phyloP scores from a whole-genome alignment of 2,329 filamentous ascomycete species.

The Knufia petricola region DNA sequence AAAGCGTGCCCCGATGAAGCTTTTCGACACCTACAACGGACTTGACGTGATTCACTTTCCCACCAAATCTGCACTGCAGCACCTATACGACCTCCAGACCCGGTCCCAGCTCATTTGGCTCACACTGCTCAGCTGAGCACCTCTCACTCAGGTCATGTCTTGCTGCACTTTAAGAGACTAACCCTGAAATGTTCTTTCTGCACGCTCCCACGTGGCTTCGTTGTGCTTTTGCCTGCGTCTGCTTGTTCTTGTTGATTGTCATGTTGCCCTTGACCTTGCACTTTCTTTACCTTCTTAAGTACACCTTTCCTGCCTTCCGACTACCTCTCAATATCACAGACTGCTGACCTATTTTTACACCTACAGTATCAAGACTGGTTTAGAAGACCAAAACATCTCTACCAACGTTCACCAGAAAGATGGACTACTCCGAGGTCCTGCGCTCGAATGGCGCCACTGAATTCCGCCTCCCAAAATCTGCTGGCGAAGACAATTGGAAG shows the following conservation, averaged over 20 bases:
- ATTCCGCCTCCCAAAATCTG: constrained; percentile 5
- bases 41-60: no score
- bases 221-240: no score
- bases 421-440: constrained; percentile 17
- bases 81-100: no score
- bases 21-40: no score
- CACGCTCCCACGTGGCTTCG: not conserved
- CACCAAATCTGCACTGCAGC: no score
- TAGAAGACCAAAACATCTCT: constrained; percentile 8
- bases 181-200: not conserved
- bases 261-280: no score
- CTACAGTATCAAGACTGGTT: constrained; percentile 6
- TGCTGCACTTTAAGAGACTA: no score
- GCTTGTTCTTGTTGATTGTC: no score
- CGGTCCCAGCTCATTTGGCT: not conserved
- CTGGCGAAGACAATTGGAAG: constrained; percentile 21
- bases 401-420: constrained; percentile 12
- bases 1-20: no score
- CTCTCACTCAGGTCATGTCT: no score
- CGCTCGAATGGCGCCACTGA: constrained; percentile 11
- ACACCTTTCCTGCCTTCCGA: not conserved
- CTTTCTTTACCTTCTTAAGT: not conserved
- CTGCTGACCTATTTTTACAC: not conserved
- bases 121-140: no score
- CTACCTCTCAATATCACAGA: not conserved